Evolutionary conservation across 106 monocot genomes (phyloP).

Genomic region (Dendrobium chrysotoxum): DNA sequence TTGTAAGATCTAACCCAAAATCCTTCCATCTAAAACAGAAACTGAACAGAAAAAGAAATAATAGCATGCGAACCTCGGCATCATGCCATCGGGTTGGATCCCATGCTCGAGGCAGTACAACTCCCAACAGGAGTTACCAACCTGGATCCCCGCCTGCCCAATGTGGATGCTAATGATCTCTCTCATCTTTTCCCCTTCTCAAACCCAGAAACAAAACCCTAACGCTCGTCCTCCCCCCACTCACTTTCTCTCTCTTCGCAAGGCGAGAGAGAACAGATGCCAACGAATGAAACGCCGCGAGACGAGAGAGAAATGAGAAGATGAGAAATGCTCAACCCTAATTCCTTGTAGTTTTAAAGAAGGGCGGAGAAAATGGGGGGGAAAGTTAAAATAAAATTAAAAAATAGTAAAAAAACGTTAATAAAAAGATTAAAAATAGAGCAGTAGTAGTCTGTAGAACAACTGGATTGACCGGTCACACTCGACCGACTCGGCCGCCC

Average conservation of each 20-base stretch:
- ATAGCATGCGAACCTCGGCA: slow-evolving; percentile 35
- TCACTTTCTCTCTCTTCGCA: background rate
- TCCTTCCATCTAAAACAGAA: background rate
- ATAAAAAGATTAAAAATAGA: background rate
- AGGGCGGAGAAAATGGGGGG: background rate
- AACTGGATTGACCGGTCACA: background rate
- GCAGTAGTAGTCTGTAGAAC: background rate
- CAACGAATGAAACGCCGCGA: background rate
- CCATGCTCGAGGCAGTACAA: slow-evolving; percentile 88
- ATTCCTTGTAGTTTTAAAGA: background rate
- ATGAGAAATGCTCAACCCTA: background rate
- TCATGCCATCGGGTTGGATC: slow-evolving; percentile 68
- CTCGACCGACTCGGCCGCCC: background rate
- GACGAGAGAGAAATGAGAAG: background rate
- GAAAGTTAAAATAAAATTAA: background rate
- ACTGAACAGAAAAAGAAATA: background rate
- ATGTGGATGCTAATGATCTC: slow-evolving; percentile 93
- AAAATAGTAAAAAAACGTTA: background rate
- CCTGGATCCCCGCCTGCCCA: slow-evolving; percentile 89
- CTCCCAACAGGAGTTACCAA: slow-evolving; percentile 87
- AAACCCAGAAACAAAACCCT: background rate
- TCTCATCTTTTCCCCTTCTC: slow-evolving; percentile 46
- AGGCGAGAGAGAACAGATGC: background rate
- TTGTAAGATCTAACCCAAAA: background rate
- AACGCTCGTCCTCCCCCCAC: background rate